Conservation (phyloP, 78 protist genomes). For the Dictyostelium capitatum region DNA sequence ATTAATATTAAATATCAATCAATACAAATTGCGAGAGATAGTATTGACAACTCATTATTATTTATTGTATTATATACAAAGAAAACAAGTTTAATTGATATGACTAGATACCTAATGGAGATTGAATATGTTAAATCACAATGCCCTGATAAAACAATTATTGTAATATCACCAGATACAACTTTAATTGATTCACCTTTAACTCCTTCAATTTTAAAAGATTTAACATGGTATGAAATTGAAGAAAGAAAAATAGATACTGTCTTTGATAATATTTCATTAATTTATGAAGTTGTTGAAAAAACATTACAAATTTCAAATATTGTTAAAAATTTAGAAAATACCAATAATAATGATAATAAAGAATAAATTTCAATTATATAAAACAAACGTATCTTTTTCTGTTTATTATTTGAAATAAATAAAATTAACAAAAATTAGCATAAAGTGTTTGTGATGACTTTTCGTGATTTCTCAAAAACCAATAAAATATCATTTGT, state of each 20-base stretch:
- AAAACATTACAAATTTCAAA: slow-evolving; percentile 17
- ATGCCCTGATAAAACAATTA: slow-evolving; percentile 10
- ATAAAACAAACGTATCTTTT: no score
- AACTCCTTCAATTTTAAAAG: not conserved
- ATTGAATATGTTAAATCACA: not conserved
- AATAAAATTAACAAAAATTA: no score
- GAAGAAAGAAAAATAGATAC: slow-evolving; percentile 14
- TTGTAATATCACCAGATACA: slow-evolving; percentile 28
- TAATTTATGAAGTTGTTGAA: slow-evolving; percentile 40
- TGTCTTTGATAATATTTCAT: slow-evolving; percentile 30
- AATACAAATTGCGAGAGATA: not conserved
- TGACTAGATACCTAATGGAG: not conserved
- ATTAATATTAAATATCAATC: not conserved
- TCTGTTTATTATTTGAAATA: no score
- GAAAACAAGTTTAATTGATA: not conserved
- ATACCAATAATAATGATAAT: no score
- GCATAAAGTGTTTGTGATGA: no score
- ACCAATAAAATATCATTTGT: no score
- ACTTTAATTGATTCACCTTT: not conserved
- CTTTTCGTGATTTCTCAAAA: no score
- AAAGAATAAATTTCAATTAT: no score
- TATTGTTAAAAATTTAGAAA: not conserved
- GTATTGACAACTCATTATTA: not conserved
- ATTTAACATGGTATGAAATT: slow-evolving; percentile 29
- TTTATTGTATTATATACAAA: slow-evolving; percentile 18